A percentile compares a stretch with the other conserved stretches of the same genome.
Conservation (phyloP, 108 stramenopile genomes). For the Cyclotella choctawhatcheeana region DNA sequence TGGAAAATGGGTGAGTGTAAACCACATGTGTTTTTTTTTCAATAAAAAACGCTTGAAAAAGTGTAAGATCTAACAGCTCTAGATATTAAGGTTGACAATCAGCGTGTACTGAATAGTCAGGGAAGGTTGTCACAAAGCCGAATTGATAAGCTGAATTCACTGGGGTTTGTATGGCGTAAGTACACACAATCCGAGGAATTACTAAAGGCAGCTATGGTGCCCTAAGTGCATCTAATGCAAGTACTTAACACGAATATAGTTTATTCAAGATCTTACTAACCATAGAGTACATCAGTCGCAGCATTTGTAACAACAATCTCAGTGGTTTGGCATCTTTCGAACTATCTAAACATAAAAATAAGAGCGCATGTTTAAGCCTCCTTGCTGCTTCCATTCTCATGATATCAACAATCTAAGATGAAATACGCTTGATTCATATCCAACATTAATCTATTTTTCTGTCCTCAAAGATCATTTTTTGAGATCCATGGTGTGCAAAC, state of each 20-base stretch:
- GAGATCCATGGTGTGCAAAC: constrained; percentile 72
- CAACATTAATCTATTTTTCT: background rate
- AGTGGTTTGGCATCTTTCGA: no score
- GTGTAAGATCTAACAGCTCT: background rate
- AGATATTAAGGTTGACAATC: background rate
- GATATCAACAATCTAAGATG: no score
- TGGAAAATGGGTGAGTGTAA: constrained; percentile 16
- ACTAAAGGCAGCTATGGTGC: background rate
- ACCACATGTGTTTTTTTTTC: background rate
- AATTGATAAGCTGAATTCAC: background rate
- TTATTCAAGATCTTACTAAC: no score
- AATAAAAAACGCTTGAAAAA: background rate
- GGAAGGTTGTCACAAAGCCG: background rate
- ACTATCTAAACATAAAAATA: constrained; percentile 5
- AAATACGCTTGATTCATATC: no score
- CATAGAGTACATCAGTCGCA: no score
- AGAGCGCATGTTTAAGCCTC: constrained; percentile 17
- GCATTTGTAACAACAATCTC: no score
- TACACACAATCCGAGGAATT: background rate
- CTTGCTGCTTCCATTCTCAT: constrained; percentile 23
- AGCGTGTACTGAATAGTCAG: constrained; percentile 12
- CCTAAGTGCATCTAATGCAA: background rate
- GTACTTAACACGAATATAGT: no score
- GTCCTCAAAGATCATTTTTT: background rate
- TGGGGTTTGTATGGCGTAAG: constrained; percentile 10